These are phyloP conservation scores for Linaria vulgaris DNA, from an alignment of 257 asterid genomes.

Conservation along the genomic window DNA sequence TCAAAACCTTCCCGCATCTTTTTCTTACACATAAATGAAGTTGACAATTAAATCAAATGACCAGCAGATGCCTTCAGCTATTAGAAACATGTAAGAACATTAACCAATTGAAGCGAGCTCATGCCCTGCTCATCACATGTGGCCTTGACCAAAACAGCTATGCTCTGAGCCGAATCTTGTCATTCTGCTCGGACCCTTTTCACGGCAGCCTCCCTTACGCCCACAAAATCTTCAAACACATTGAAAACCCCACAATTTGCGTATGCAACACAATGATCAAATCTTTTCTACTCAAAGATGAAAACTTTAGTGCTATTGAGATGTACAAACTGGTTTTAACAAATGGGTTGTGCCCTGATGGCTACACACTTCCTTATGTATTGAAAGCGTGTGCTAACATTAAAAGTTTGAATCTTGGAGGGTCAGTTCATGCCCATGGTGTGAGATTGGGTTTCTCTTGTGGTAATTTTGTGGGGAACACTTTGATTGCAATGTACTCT, in stretches of 20 bases:
- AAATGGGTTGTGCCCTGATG: conserved; percentile 54
- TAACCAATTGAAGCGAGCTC: conserved; percentile 48
- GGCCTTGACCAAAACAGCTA: conserved; percentile 53
- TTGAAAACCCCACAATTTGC: conserved; percentile 63
- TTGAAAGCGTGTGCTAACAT: conserved; percentile 49
- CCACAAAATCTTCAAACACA: conserved; percentile 41
- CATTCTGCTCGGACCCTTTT: conserved; percentile 62
- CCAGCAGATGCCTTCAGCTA: conserved; percentile 43
- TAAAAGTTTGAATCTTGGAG: conserved; percentile 44
- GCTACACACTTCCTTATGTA: conserved; percentile 61
- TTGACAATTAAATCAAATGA: conserved; percentile 24
- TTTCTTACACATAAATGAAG: conserved; percentile 17
- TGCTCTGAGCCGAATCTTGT: conserved; percentile 73
- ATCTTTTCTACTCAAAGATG: conserved; percentile 44
- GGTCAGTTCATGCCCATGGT: conserved; percentile 50
- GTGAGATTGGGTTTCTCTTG: conserved; percentile 46
- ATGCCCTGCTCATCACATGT: conserved; percentile 47
- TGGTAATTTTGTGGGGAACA: conserved; percentile 52
- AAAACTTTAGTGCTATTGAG: conserved; percentile 29
- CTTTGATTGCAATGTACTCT: conserved; percentile 54
- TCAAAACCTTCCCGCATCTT: too few relatives aligned
- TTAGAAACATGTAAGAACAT: conserved; percentile 52
- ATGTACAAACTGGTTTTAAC: conserved; percentile 29
- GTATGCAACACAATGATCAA: conserved; percentile 67
- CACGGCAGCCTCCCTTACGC: conserved; percentile 45